phyloP scores from a whole-genome alignment of 2,329 filamentous ascomycete species.

The Nannizziopsis barbatae region DNA sequence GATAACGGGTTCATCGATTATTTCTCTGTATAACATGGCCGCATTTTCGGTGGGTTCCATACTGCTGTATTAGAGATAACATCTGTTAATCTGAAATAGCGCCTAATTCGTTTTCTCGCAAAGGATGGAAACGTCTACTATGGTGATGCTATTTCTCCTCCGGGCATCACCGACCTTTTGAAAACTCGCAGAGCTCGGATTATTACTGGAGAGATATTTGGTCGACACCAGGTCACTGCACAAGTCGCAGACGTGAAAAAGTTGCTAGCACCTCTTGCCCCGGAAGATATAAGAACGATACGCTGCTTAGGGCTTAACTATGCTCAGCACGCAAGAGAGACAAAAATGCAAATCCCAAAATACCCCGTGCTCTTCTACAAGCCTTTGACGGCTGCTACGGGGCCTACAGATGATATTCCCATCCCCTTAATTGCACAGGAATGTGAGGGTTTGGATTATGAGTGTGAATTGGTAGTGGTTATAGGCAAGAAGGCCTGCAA shows the following conservation, averaged over 20 bases:
- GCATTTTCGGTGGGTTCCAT: slow-evolving; percentile 3
- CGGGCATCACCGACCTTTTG: slow-evolving; percentile 49
- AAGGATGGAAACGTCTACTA: slow-evolving; percentile 60
- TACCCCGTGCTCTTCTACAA: slow-evolving; percentile 68
- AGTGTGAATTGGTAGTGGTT: slow-evolving; percentile 64
- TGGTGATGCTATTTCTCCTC: slow-evolving; percentile 60
- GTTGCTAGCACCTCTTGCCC: slow-evolving; percentile 54
- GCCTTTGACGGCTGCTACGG: slow-evolving; percentile 53
- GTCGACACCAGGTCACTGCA: slow-evolving; percentile 52
- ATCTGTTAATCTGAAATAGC: slow-evolving; percentile 34
- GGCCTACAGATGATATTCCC: slow-evolving; percentile 55
- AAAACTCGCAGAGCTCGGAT: slow-evolving; percentile 51
- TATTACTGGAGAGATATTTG: slow-evolving; percentile 56
- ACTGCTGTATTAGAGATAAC: neutral
- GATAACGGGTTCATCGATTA: neutral
- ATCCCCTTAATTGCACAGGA: slow-evolving; percentile 56
- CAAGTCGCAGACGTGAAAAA: slow-evolving; percentile 42
- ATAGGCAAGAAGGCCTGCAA: slow-evolving; percentile 58
- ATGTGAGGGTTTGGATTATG: slow-evolving; percentile 59
- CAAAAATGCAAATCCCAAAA: slow-evolving; percentile 56
- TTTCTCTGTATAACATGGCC: neutral
- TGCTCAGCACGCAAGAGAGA: slow-evolving; percentile 58
- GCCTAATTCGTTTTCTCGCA: slow-evolving; percentile 62
- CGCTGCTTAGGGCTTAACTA: slow-evolving; percentile 63
- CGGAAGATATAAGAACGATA: slow-evolving; percentile 53